Base-by-base conservation (phyloP, 202 grass and related monocot genomes). In the Tripidium arundinaceum region DNA sequence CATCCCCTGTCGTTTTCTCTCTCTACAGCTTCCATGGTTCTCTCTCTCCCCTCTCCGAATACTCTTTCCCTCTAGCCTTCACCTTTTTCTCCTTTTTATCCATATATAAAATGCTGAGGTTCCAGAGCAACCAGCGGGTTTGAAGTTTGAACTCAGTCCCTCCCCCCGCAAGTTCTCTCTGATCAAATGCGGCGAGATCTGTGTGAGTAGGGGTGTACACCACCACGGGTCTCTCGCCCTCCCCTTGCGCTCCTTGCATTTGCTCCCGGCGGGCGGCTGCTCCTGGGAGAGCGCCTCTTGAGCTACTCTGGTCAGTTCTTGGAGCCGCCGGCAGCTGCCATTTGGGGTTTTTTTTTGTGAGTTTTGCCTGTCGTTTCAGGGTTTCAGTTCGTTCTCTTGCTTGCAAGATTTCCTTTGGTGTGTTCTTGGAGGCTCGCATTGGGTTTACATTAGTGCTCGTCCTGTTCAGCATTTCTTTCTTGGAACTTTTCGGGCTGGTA, bases 171-270 rank as follows among this genome's bases (percentile, higher is more conserved):
- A 11, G 7, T 39, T 28, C 27, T 2, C 4, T 18, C 29, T 29
- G 27, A 31, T 21, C 59, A 43, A 87, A 82, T 77, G 72, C 19
- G 54, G 55, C 2, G 33, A 87, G 65, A 82, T 87, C 78, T 77
- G 45, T 49, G 41, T 1, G 27, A 64, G 66, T 65, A 87, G 0
- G 11, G 63, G 70, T 25, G 52, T 31, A 43, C 59, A 45, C 21
- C 28, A 12, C 28, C 62, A 38, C 75, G n/a, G 15, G 38, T 42
- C 18, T 49, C 27, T 50, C 16, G 41, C 5, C 13, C 63, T 26
- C 22, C 40, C 62, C 11, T 58, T 12, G 68, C 37, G 4, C 57
- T 62, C 29, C 49, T 52, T n/a, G n/a, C n/a, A n/a, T n/a, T n/a
- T n/a, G n/a, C n/a, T n/a, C n/a, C n/a, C n/a, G n/a, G n/a, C n/a